Conservation (phyloP, 306 rosid genomes). For the Delonix regia region DNA sequence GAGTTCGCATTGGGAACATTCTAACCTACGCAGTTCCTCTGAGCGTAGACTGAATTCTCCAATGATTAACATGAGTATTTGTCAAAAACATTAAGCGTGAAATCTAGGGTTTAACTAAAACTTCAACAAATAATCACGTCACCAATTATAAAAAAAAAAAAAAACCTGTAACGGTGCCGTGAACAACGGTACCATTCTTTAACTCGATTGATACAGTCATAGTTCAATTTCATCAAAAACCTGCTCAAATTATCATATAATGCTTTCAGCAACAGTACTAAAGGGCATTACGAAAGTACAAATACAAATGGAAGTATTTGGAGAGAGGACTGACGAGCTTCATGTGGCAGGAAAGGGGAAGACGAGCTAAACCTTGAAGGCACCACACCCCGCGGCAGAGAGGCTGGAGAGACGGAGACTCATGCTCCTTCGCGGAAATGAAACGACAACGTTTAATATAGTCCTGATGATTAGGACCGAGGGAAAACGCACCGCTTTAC, state of each 20-base stretch:
- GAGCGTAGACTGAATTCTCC: not conserved
- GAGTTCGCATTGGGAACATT: not conserved
- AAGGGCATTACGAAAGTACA: not conserved
- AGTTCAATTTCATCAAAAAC: constrained; percentile 93
- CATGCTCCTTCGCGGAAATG: not conserved
- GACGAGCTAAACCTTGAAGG: not conserved
- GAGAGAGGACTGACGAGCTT: constrained; percentile 65
- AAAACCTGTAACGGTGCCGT: constrained; percentile 82
- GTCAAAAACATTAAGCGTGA: not conserved
- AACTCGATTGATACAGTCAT: constrained; percentile 92
- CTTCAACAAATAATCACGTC: not conserved
- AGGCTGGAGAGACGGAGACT: constrained; percentile 17
- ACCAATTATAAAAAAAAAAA: not conserved
- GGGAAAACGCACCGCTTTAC: constrained; percentile 2
- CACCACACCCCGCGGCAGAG: not conserved
- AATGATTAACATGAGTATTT: not conserved
- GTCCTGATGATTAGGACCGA: not conserved
- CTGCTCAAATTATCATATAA: constrained; percentile 44
- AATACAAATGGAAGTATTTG: not conserved
- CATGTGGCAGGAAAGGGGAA: constrained; percentile 38
- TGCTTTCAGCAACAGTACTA: not conserved
- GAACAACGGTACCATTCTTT: constrained; percentile 89
- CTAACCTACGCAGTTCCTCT: not conserved
- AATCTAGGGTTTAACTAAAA: constrained; percentile 54
- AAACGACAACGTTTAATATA: not conserved